Percentiles rank a stretch among this genome's conserved stretches.
Conservation (phyloP, 2,329 filamentous ascomycete species). For the Epichloe elymi region DNA sequence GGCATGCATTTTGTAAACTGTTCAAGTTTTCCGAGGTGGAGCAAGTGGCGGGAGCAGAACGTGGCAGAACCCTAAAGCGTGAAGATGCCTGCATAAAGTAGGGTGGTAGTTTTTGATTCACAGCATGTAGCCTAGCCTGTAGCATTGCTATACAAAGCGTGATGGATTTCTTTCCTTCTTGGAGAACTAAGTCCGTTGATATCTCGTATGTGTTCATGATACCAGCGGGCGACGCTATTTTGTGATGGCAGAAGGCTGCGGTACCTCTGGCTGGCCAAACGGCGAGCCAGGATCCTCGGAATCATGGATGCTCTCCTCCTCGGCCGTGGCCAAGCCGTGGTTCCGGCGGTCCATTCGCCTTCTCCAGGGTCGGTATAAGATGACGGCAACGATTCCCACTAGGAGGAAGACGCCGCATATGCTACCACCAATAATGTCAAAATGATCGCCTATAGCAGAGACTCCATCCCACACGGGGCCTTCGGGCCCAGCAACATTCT, state of each 20-base stretch:
- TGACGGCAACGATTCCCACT: constrained; percentile 58
- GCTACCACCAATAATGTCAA: constrained; percentile 71
- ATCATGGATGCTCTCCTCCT: background rate
- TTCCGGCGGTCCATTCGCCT: constrained; percentile 24
- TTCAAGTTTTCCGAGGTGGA: background rate
- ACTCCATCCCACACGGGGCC: constrained; percentile 90
- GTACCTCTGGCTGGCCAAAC: background rate
- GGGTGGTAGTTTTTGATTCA: background rate
- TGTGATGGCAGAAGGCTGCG: background rate
- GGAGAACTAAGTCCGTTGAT: background rate
- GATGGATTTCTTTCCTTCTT: background rate
- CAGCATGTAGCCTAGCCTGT: background rate
- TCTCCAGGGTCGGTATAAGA: constrained; percentile 73
- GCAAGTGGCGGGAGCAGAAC: background rate
- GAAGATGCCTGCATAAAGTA: background rate
- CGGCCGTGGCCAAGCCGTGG: constrained; percentile 6
- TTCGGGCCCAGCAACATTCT: constrained; percentile 59
- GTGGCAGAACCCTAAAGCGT: background rate
- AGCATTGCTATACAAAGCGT: background rate
- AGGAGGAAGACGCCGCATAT: constrained; percentile 80
- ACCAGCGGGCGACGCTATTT: background rate
- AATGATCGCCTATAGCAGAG: constrained; percentile 60
- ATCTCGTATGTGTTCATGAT: too few species aligned
- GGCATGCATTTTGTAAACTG: constrained; percentile 6
- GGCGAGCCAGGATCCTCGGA: background rate